A percentile compares a stretch with the other conserved stretches of the same genome.
Conservation (phyloP, 192 early-diverging fungal species). For the Linnemannia hyalina region DNA sequence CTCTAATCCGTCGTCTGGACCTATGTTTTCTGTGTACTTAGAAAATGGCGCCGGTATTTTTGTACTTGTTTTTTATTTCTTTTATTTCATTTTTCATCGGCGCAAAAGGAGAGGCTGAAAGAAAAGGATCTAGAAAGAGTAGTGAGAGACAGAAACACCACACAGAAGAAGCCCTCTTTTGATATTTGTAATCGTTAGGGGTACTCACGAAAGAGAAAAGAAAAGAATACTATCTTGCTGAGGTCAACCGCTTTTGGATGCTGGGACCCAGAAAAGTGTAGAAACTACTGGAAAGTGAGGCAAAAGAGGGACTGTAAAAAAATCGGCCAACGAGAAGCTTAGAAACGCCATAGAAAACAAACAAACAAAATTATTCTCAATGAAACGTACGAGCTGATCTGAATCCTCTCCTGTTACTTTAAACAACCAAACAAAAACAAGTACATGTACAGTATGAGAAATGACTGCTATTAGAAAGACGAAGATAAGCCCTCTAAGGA, state of each 20-base stretch:
- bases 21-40: slow-evolving; percentile 2
- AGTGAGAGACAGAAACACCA: background rate
- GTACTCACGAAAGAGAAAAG: too few species aligned
- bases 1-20: background rate
- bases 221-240: background rate
- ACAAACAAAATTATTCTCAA: background rate
- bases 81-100: background rate
- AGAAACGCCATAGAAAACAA: background rate
- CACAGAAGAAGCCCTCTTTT: background rate
- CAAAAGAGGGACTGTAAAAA: background rate
- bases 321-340: background rate
- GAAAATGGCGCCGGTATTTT: background rate
- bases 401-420: background rate
- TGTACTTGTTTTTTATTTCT: background rate
- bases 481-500: background rate
- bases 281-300: background rate
- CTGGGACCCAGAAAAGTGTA: background rate
- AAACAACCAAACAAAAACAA: background rate
- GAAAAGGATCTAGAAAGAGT: background rate
- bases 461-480: background rate
- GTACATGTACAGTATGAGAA: too few species aligned
- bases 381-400: background rate
- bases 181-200: too few species aligned
- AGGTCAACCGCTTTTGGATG: background rate
- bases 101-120: too few species aligned